phyloP scores from a whole-genome alignment of 257 asterid species.

The Anisodus tanguticus region DNA sequence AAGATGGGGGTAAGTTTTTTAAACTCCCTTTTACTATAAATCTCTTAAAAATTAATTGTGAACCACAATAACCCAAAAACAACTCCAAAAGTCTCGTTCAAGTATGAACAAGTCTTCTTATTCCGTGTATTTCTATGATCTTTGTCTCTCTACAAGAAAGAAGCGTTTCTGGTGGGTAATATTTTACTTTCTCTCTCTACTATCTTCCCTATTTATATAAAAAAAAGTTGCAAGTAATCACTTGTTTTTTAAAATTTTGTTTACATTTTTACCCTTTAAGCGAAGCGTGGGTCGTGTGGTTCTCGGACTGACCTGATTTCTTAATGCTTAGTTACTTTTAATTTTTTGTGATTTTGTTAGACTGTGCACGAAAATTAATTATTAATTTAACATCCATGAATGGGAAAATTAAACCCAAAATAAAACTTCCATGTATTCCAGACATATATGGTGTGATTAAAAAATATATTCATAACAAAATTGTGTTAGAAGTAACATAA shows the following conservation, averaged over 20 bases:
- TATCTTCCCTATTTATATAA: conserved; percentile 38
- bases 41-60: background rate
- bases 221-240: background rate
- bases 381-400: conserved; percentile 9
- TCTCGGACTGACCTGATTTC: conserved; percentile 30
- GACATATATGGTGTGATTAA: background rate
- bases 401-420: background rate
- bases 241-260: too few relatives aligned
- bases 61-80: background rate
- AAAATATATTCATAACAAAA: background rate
- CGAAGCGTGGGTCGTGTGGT: conserved; percentile 21
- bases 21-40: background rate
- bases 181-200: background rate
- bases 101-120: background rate
- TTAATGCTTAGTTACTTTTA: background rate
- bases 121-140: background rate
- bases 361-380: background rate
- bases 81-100: background rate
- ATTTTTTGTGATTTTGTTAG: background rate
- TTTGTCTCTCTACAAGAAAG: conserved; percentile 33
- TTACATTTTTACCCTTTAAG: background rate
- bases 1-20: background rate
- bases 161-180: background rate
- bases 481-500: too few relatives aligned
- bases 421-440: background rate